Conservation (phyloP, 164 flowering plant genomes). For the Protea cynaroides region DNA sequence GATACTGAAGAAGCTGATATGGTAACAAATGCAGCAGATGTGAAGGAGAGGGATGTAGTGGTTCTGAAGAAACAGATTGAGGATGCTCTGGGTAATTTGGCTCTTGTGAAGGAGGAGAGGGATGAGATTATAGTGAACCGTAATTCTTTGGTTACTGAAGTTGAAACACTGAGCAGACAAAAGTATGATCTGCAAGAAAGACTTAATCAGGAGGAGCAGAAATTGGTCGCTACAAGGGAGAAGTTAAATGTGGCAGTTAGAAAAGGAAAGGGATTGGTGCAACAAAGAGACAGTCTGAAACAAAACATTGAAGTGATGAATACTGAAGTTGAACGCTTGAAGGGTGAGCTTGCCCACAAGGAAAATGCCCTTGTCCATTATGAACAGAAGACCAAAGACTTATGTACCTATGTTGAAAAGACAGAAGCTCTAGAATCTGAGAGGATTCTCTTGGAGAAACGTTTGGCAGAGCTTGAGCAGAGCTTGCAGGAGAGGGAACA, state of each 20-base stretch:
- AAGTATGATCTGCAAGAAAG: conserved; percentile 50
- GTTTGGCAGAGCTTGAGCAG: conserved; percentile 47
- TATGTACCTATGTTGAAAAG: conserved; percentile 40
- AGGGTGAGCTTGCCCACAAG: conserved; percentile 38
- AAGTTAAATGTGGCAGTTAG: conserved; percentile 93
- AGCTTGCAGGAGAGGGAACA: conserved; percentile 38
- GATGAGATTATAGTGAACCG: conserved; percentile 41
- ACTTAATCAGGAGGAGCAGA: conserved; percentile 82
- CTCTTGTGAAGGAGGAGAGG: conserved; percentile 51
- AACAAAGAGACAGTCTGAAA: conserved; percentile 82
- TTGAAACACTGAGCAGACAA: conserved; percentile 38
- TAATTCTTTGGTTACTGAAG: conserved; percentile 39
- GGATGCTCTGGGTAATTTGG: conserved; percentile 42
- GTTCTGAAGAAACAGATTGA: conserved; percentile 54
- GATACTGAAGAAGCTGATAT: conserved; percentile 12
- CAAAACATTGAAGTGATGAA: conserved; percentile 65
- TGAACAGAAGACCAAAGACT: conserved; percentile 47
- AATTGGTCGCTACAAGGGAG: conserved; percentile 72
- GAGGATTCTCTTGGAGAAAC: conserved; percentile 37
- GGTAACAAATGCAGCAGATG: conserved; percentile 12
- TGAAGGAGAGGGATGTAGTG: conserved; percentile 27
- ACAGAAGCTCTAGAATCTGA: conserved; percentile 51
- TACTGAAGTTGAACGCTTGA: conserved; percentile 45
- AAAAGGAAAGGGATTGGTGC: conserved; percentile 92
- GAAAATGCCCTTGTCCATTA: conserved; percentile 39